phyloP scores from a whole-genome alignment of 2,329 filamentous ascomycete species.

The Penicillium polonicum region DNA sequence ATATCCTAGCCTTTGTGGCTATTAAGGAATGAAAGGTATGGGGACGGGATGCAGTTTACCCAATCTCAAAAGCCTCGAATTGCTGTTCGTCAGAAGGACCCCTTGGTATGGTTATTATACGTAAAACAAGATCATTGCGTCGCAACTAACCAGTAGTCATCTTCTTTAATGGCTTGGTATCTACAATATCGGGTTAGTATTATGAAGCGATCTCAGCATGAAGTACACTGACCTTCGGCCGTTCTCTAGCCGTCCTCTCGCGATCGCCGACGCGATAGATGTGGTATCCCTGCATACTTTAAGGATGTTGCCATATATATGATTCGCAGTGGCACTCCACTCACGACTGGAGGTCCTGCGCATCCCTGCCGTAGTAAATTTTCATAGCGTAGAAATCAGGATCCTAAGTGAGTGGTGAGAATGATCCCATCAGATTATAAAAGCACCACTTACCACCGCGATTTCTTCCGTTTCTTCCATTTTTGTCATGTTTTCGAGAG shows the following conservation, averaged over 20 bases:
- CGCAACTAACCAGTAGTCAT: slow-evolving; percentile 19
- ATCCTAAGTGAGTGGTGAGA: slow-evolving; percentile 5
- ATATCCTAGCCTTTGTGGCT: neutral
- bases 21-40: neutral
- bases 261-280: slow-evolving; percentile 16
- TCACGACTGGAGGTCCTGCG: slow-evolving; percentile 16
- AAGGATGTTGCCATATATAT: neutral
- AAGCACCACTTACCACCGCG: neutral
- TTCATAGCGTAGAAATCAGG: slow-evolving; percentile 11
- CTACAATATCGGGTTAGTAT: slow-evolving; percentile 3
- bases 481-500: neutral
- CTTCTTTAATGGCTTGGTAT: slow-evolving; percentile 20
- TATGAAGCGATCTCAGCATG: slow-evolving; percentile 13
- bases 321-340: slow-evolving; percentile 1
- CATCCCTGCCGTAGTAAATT: neutral
- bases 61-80: slow-evolving; percentile 21
- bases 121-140: neutral
- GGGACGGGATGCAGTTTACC: slow-evolving; percentile 8
- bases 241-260: slow-evolving; percentile 17
- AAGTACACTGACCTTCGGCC: slow-evolving; percentile 23
- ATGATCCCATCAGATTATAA: neutral
- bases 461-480: neutral
- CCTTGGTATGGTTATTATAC: slow-evolving; percentile 6
- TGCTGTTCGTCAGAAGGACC: slow-evolving; percentile 21
- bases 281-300: slow-evolving; percentile 14